Percentiles rank a stretch among this genome's conserved stretches.
Conservation (phyloP, 2,329 filamentous ascomycete genomes). For the Golovinomyces cichoracearum region DNA sequence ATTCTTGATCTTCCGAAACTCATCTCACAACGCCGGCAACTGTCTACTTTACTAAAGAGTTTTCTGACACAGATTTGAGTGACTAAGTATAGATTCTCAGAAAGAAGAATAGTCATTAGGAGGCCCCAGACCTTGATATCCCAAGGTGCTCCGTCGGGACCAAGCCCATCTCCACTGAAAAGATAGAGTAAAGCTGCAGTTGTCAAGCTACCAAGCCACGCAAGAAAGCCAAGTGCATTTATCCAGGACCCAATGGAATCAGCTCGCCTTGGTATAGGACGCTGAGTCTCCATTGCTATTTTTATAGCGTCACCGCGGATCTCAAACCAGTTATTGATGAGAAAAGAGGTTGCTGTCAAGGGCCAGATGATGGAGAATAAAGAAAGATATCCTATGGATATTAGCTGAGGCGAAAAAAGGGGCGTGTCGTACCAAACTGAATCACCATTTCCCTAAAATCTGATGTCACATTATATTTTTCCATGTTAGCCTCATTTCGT, state of each 20-base stretch:
- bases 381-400: conserved; percentile 46
- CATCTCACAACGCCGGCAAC: conserved; percentile 64
- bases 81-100: conserved; percentile 73
- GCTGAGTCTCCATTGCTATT: conserved; percentile 67
- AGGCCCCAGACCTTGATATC: conserved; percentile 58
- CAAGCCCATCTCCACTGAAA: conserved; percentile 45
- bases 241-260: conserved; percentile 92
- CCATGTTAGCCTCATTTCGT: conserved; percentile 56
- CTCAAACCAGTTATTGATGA: conserved; percentile 91
- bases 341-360: conserved; percentile 63
- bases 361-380: conserved; percentile 91
- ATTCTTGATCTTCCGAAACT: conserved; percentile 55
- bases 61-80: conserved; percentile 46
- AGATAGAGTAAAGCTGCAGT: conserved; percentile 73
- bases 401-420: conserved; percentile 5
- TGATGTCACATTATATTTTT: conserved; percentile 63
- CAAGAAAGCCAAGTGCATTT: conserved; percentile 61
- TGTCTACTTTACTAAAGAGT: conserved; percentile 57
- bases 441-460: conserved; percentile 89
- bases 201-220: conserved; percentile 77
- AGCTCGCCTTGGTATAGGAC: conserved; percentile 67
- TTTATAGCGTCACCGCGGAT: conserved; percentile 83
- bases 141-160: conserved; percentile 37
- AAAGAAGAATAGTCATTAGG: conserved; percentile 55
- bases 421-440: conserved; percentile 31